These are phyloP conservation scores for Tricharina praecox DNA, from an alignment of 495 filamentous ascomycete species.

Conservation along the genomic window DNA sequence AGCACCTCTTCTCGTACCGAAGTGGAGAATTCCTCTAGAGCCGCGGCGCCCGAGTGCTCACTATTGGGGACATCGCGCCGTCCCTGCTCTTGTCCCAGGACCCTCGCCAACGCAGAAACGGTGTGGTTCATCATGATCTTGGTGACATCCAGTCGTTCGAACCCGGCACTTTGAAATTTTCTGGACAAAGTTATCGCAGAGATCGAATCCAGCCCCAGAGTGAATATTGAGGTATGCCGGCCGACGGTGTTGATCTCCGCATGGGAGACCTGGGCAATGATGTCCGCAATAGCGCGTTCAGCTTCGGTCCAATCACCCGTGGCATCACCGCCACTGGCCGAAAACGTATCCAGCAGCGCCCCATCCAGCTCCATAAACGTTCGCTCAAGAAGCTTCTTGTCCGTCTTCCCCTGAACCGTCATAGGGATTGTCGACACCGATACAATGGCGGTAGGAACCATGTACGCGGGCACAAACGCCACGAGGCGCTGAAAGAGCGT, in stretches of 20 bases:
- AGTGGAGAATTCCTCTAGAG: conserved; percentile 28
- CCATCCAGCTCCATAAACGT: conserved; percentile 24
- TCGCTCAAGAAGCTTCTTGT: conserved; percentile 33
- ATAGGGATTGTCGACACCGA: conserved; percentile 46
- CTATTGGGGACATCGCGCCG: neutral
- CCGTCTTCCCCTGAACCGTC: conserved; percentile 47
- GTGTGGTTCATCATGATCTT: conserved; percentile 45
- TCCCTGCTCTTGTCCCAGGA: conserved; percentile 12
- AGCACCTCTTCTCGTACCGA: conserved; percentile 27
- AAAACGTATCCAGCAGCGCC: conserved; percentile 23
- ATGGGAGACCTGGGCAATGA: conserved; percentile 36
- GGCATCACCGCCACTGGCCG: conserved; percentile 10
- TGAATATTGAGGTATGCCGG: conserved; percentile 39
- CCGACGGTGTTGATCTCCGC: conserved; percentile 31
- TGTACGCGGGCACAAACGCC: conserved; percentile 42
- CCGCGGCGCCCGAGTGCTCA: neutral
- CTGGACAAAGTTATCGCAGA: conserved; percentile 52
- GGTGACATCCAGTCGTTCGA: conserved; percentile 39
- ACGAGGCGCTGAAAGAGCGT: conserved; percentile 31
- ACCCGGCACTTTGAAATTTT: conserved; percentile 31
- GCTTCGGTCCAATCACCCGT: conserved; percentile 24
- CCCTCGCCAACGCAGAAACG: conserved; percentile 37
- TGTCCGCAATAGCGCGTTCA: conserved; percentile 33
- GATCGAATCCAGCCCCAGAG: conserved; percentile 64
- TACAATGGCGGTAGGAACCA: conserved; percentile 51